Conservation (phyloP, 2,329 filamentous ascomycete genomes). For the Orbilia blumenaviensis region DNA sequence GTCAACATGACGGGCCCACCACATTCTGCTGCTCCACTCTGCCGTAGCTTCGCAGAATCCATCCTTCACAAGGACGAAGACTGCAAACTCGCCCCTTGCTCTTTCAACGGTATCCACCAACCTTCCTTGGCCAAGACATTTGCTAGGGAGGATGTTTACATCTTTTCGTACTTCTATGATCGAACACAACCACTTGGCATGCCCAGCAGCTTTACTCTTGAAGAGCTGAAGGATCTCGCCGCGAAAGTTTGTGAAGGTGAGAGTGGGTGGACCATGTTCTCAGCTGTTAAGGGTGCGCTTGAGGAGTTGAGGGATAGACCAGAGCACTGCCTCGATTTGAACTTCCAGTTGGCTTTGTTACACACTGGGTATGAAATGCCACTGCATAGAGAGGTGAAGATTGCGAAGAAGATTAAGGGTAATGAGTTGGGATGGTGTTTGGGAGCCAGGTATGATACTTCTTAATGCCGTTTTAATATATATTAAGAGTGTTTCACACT, state of each 20-base stretch:
- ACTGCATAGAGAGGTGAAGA: slow-evolving; percentile 92
- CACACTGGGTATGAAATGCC: slow-evolving; percentile 99
- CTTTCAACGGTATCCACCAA: slow-evolving; percentile 97
- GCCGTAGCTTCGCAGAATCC: slow-evolving; percentile 87
- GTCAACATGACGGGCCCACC: slow-evolving; percentile 90
- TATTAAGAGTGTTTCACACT: not conserved
- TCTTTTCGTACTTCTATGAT: slow-evolving; percentile 98
- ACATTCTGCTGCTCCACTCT: slow-evolving; percentile 80
- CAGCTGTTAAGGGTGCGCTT: slow-evolving; percentile 77
- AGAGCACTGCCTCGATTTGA: slow-evolving; percentile 93
- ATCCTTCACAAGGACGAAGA: slow-evolving; percentile 86
- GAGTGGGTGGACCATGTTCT: slow-evolving; percentile 80
- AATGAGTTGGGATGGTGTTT: slow-evolving; percentile 98
- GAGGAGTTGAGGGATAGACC: slow-evolving; percentile 82
- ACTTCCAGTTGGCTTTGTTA: slow-evolving; percentile 91
- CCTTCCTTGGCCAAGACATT: slow-evolving; percentile 93
- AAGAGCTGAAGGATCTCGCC: slow-evolving; percentile 86
- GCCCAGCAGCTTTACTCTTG: slow-evolving; percentile 95
- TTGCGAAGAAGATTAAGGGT: slow-evolving; percentile 97
- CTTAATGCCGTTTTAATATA: not conserved
- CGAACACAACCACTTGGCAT: slow-evolving; percentile 92
- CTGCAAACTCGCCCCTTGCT: slow-evolving; percentile 88
- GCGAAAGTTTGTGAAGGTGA: slow-evolving; percentile 77
- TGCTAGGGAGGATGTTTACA: slow-evolving; percentile 86
- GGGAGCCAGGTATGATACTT: slow-evolving; percentile 79